Conservation (phyloP, 208 protist species). For the Tritrichomonas musculus region DNA sequence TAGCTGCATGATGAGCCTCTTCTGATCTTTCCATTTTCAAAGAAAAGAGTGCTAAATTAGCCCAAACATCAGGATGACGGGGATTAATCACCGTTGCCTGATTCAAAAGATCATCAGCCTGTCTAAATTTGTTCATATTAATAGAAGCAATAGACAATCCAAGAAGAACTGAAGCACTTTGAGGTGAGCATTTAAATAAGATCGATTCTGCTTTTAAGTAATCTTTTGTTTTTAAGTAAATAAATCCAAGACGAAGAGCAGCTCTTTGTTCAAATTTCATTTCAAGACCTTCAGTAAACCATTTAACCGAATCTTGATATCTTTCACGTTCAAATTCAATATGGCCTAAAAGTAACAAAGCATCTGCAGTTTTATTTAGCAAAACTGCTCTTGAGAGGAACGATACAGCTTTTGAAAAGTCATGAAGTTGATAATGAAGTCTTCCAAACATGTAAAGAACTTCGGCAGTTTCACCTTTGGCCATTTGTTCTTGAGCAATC, state of each 20-base stretch:
- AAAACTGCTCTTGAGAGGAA: background rate
- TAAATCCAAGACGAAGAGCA: background rate
- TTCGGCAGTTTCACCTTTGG: background rate
- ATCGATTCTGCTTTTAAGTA: background rate
- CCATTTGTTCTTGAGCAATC: conserved; percentile 8
- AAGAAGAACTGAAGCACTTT: background rate
- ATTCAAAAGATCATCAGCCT: conserved; percentile 11
- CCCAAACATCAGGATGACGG: conserved; percentile 3
- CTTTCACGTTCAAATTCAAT: background rate
- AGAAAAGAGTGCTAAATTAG: background rate
- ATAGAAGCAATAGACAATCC: background rate
- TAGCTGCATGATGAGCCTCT: background rate
- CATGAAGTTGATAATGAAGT: background rate
- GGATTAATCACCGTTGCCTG: background rate
- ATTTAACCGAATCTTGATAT: background rate
- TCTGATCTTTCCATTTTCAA: background rate
- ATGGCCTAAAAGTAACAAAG: background rate
- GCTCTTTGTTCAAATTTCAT: background rate
- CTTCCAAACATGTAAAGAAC: background rate
- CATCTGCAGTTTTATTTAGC: background rate
- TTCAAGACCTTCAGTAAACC: background rate
- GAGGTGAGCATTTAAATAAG: conserved; percentile 1
- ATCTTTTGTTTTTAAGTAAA: background rate
- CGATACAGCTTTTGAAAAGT: background rate
- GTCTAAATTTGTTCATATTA: background rate